Conservation (phyloP, 805 yeast species). For the Metschnikowia dekortorum region DNA sequence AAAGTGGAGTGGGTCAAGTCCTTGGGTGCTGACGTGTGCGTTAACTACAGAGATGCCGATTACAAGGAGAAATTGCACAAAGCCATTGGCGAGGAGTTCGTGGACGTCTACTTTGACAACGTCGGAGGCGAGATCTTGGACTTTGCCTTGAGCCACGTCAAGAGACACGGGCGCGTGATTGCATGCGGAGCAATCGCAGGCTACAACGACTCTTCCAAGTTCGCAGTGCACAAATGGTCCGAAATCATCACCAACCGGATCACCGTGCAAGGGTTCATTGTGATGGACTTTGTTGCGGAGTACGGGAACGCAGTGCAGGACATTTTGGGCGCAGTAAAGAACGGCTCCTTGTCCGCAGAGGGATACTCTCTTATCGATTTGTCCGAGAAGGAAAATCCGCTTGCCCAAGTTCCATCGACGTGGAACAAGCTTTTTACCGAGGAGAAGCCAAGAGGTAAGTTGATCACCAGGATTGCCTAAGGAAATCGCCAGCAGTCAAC, state of each 20-base stretch:
- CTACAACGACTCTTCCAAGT: constrained; percentile 42
- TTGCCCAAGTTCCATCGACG: constrained; percentile 12
- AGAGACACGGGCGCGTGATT: constrained; percentile 41
- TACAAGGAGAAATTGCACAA: constrained; percentile 22
- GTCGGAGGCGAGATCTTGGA: constrained; percentile 62
- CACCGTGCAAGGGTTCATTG: constrained; percentile 49
- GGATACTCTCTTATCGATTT: constrained; percentile 39
- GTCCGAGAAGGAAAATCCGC: constrained; percentile 25
- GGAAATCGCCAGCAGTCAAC: neutral
- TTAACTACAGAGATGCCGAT: constrained; percentile 48
- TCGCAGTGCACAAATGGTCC: constrained; percentile 37
- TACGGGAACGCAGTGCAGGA: constrained; percentile 35
- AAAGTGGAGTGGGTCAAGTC: constrained; percentile 52
- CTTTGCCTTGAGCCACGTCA: constrained; percentile 36
- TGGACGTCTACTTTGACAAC: constrained; percentile 55
- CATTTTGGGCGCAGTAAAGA: constrained; percentile 32
- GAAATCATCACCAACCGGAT: constrained; percentile 48
- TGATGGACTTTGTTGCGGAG: constrained; percentile 38
- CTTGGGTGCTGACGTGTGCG: constrained; percentile 48
- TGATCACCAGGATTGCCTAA: constrained; percentile 15
- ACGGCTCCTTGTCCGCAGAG: constrained; percentile 38
- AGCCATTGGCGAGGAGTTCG: constrained; percentile 42
- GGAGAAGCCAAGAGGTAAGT: constrained; percentile 17
- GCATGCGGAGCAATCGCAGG: constrained; percentile 66
- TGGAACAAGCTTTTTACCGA: constrained; percentile 18